Percentiles rank a stretch among this genome's conserved stretches.
Evolutionary conservation across 176 grass and related monocot genomes (phyloP).

Genomic region (Alopecurus myosuroides): DNA sequence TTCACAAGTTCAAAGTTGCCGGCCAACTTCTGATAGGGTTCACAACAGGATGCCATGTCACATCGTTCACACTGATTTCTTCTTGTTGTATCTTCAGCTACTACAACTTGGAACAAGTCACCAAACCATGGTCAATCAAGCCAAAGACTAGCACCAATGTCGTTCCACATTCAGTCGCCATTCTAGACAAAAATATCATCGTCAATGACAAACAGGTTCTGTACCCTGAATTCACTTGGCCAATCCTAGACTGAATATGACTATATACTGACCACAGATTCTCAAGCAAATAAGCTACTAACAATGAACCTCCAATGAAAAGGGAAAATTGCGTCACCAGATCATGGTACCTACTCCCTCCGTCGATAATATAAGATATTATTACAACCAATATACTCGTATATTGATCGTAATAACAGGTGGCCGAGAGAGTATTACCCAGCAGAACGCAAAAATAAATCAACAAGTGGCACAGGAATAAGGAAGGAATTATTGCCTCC

Average conservation of each 20-base stretch:
- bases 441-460: neutral
- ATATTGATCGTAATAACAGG: too few species aligned
- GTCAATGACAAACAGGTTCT: neutral
- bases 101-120: neutral
- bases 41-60: neutral
- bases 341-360: neutral
- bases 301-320: too few species aligned
- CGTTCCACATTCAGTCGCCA: neutral
- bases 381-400: too few species aligned
- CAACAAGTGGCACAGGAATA: neutral
- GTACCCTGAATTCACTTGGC: neutral
- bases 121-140: neutral
- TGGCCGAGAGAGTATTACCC: neutral
- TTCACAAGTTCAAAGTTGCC: neutral
- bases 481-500: constrained; percentile 26
- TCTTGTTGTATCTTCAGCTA: neutral
- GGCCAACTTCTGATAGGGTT: neutral
- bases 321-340: too few species aligned
- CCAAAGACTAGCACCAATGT: neutral
- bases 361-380: too few species aligned
- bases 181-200: neutral
- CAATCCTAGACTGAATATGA: neutral
- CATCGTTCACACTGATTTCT: neutral
- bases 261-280: neutral
- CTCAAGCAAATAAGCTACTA: neutral